phyloP scores from a whole-genome alignment of 495 filamentous ascomycete genomes.

The Jackrogersella multiformis region DNA sequence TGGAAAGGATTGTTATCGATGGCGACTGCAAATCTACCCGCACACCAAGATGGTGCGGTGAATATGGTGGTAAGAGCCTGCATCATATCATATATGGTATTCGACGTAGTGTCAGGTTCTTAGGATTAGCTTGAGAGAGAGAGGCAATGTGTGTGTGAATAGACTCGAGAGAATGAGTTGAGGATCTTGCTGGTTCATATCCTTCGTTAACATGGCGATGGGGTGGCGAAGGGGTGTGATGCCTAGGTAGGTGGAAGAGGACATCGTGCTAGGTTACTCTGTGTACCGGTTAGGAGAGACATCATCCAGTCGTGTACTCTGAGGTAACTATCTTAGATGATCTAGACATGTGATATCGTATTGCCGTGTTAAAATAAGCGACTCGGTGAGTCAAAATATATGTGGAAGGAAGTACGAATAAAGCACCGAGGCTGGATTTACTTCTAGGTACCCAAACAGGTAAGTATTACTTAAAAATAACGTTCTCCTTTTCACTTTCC shows the following conservation, averaged over 20 bases:
- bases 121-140: background rate
- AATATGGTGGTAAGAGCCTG: conserved; percentile 40
- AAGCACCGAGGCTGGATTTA: background rate
- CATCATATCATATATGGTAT: conserved; percentile 7
- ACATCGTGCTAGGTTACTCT: background rate
- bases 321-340: background rate
- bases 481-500: no score
- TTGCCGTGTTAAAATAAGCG: background rate
- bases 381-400: background rate
- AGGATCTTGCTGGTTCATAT: background rate
- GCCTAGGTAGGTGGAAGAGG: background rate
- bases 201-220: background rate
- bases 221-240: no score
- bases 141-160: background rate
- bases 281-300: background rate
- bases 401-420: background rate
- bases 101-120: background rate
- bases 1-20: conserved; percentile 29
- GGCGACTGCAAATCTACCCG: conserved; percentile 35
- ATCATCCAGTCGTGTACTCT: background rate
- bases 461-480: no score
- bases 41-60: conserved; percentile 37
- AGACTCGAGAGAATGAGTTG: background rate
- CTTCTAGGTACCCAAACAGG: no score
- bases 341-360: background rate